Base-by-base conservation (phyloP, 768 basidiomycete species). In the Rhizopogon vulgaris region DNA sequence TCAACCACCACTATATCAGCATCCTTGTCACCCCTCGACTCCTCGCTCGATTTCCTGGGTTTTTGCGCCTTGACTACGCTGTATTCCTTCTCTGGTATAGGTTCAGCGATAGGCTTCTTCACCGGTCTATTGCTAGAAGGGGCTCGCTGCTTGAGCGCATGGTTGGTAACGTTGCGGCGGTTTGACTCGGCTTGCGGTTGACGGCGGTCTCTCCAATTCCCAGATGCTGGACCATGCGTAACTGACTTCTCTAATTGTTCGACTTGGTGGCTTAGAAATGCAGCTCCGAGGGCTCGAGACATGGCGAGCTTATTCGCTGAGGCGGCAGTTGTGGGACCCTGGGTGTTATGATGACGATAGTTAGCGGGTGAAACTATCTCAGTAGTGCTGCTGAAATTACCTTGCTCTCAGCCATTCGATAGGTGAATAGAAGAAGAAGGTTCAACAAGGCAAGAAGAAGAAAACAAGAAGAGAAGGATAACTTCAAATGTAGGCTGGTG, bases 231-330 rank as follows among this genome's bases (percentile, higher is more conserved):
- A 6, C 76, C 78, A 32, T 72, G 73, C 3, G 74, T 71, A 17
- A 90, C 85, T 0, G 83, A 75, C 68, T 86, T 85, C 72, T 93
- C 90, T 49, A 93, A 83, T 62, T 91, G 86, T 59, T 91, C 87
- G 40, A 93, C 90, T 60, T 93, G 89, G 59, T 93, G 90, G 56
- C 78, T 86, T 53, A 93, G 78, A 64, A 91, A 91, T 2, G 90
- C 90, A 27, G 90, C 89, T 17, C 90, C 90, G 37, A 93, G 80
- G 1, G 90, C 90, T 56, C 84, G 80, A 51, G 90, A 91, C 87
- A 93, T 88, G 52, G 87, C 87, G 38, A 87, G 65, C 65, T 85
- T 86, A 68, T 78, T 82, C 28, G 72, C 63, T 32, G 65, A 65
- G 47, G 69, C 49, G 14, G 57, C 30, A n/a, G 66, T 48, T 51